phyloP scores from a whole-genome alignment of 208 protist species.

The Leishmania braziliensis region DNA sequence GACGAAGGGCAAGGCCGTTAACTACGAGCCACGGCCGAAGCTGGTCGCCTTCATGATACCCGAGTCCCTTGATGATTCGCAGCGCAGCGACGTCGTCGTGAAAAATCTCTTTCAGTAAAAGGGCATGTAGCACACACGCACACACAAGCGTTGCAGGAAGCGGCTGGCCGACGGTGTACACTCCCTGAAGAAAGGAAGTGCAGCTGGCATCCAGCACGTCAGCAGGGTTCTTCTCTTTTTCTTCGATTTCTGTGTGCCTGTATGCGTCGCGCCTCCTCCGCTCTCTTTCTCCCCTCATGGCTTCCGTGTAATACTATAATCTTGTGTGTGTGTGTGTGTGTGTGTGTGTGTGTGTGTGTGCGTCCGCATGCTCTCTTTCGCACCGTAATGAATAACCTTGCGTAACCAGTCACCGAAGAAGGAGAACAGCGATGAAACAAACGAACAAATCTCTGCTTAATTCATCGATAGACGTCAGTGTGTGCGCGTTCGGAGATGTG shows the following conservation, averaged over 20 bases:
- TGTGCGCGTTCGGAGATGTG: too few relatives aligned
- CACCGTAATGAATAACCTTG: background rate
- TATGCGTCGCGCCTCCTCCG: background rate
- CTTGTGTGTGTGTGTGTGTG: background rate
- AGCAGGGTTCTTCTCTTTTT: background rate
- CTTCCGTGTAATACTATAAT: background rate
- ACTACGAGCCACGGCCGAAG: conserved; percentile 83
- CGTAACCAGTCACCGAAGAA: too few relatives aligned
- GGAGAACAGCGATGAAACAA: background rate
- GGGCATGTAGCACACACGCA: background rate
- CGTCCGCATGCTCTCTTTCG: background rate
- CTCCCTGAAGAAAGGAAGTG: background rate
- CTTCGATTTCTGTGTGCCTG: background rate
- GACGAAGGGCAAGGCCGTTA: conserved; percentile 81
- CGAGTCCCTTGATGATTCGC: conserved; percentile 52
- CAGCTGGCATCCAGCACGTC: background rate
- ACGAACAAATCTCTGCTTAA: background rate
- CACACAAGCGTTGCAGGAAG: background rate
- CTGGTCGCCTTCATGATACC: conserved; percentile 81
- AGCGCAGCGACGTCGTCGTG: conserved; percentile 71
- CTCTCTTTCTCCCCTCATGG: background rate
- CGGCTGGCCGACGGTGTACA: background rate
- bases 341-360: background rate
- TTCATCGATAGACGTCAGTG: too few relatives aligned
- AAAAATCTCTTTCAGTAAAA: conserved; percentile 80